Conservation (phyloP, 306 rosid species). For the Casuarina glauca region DNA sequence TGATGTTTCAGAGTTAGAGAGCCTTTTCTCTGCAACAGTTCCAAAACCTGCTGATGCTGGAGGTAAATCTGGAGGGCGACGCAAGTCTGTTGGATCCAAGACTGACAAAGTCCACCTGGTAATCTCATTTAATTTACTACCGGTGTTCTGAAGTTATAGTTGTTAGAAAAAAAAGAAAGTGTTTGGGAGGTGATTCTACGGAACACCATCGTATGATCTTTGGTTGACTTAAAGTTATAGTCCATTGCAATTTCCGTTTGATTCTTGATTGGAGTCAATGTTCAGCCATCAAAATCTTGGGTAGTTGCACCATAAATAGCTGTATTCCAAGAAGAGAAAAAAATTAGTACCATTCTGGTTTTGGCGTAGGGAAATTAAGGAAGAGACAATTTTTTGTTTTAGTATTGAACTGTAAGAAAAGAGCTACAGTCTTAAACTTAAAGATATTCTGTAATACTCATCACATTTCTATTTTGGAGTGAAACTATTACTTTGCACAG, state of each 20-base stretch:
- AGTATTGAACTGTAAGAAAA: not conserved
- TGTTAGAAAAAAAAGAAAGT: slow-evolving; percentile 16
- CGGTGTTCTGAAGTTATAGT: slow-evolving; percentile 6
- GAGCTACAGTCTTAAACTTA: not conserved
- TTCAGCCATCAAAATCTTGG: not conserved
- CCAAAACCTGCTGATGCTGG: slow-evolving; percentile 78
- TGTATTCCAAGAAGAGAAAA: not conserved
- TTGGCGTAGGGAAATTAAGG: not conserved
- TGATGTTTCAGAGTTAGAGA: slow-evolving; percentile 92
- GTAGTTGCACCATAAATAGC: not conserved
- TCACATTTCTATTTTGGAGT: not conserved
- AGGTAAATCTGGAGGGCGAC: slow-evolving; percentile 71
- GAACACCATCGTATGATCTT: not conserved
- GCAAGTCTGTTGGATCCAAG: slow-evolving; percentile 83
- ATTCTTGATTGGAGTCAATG: not conserved
- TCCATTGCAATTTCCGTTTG: not conserved
- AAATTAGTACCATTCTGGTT: not conserved
- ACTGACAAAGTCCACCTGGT: slow-evolving; percentile 87
- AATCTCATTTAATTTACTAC: slow-evolving; percentile 33
- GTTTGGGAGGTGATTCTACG: slow-evolving; percentile 10
- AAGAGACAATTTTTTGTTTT: not conserved
- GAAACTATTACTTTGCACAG: not conserved
- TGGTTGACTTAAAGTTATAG: not conserved
- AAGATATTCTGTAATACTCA: not conserved
- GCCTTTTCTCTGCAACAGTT: slow-evolving; percentile 82